phyloP scores from a whole-genome alignment of 2,329 filamentous ascomycete species.

The Fusarium sp. region DNA sequence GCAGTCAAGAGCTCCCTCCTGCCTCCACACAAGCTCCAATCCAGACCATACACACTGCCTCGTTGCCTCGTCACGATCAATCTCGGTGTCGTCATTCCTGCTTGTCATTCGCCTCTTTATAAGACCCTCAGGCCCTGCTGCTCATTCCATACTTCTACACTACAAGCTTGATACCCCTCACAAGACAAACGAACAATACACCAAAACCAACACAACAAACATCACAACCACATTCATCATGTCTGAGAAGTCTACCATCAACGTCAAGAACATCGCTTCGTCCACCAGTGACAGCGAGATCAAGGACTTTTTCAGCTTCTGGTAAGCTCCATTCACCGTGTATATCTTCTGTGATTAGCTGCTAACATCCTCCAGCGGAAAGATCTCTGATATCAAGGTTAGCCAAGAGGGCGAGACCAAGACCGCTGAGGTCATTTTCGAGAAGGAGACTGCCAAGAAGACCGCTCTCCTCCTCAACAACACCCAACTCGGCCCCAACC shows the following conservation, averaged over 20 bases:
- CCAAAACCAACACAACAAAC: slow-evolving; percentile 11
- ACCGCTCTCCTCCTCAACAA: slow-evolving; percentile 97
- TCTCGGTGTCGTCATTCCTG: slow-evolving; percentile 41
- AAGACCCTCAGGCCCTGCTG: slow-evolving; percentile 20
- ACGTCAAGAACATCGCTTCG: slow-evolving; percentile 89
- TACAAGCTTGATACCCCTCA: slow-evolving; percentile 37
- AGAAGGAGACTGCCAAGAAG: slow-evolving; percentile 96
- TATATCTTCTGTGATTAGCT: background rate
- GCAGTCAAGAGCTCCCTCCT: slow-evolving; percentile 1
- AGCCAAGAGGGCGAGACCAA: slow-evolving; percentile 77
- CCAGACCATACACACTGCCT: slow-evolving; percentile 27
- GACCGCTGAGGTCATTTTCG: slow-evolving; percentile 92
- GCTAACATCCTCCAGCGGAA: slow-evolving; percentile 72
- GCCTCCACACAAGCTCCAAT: slow-evolving; percentile 24
- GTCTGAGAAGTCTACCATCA: slow-evolving; percentile 74
- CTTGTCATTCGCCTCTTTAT: slow-evolving; percentile 25
- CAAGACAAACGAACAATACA: slow-evolving; percentile 11
- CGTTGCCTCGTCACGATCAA: slow-evolving; percentile 40
- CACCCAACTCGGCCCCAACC: slow-evolving; percentile 89
- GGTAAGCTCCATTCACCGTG: slow-evolving; percentile 63
- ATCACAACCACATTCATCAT: slow-evolving; percentile 56
- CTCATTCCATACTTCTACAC: background rate
- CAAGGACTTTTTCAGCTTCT: slow-evolving; percentile 97
- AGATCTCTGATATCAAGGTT: slow-evolving; percentile 87
- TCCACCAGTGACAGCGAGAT: slow-evolving; percentile 91